Conservation (phyloP, 345 rosid genomes). For the Brassica nigra region DNA sequence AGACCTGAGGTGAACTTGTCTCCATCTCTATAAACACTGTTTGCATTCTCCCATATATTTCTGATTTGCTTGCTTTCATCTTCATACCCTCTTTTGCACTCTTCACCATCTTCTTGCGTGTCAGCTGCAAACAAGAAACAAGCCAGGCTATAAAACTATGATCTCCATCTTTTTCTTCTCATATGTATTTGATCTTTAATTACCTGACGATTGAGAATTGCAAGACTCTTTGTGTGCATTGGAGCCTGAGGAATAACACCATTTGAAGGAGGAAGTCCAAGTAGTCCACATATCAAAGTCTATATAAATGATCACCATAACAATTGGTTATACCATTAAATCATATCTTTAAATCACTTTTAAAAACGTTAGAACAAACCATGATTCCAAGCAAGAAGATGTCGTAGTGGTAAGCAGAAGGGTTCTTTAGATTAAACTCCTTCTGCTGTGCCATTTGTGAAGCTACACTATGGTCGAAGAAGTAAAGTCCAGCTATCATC, state of each 20-base stretch:
- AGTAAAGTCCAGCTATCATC: conserved; percentile 88
- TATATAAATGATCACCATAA: conserved; percentile 44
- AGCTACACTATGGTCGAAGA: conserved; percentile 91
- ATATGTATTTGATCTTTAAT: neutral
- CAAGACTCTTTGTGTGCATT: conserved; percentile 89
- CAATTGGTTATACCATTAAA: neutral
- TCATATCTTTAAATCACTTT: conserved; percentile 1
- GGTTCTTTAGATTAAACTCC: conserved; percentile 77
- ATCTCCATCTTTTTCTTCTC: neutral
- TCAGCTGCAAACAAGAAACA: conserved; percentile 45
- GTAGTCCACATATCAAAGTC: conserved; percentile 82
- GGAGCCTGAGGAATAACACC: conserved; percentile 94
- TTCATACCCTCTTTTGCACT: conserved; percentile 72
- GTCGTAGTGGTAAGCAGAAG: conserved; percentile 84
- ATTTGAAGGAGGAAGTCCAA: conserved; percentile 89
- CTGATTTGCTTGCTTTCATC: conserved; percentile 61
- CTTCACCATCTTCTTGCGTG: conserved; percentile 73
- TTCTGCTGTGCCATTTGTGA: conserved; percentile 86
- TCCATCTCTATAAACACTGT: conserved; percentile 57
- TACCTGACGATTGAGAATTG: conserved; percentile 74
- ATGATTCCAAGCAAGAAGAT: conserved; percentile 67
- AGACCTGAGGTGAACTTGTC: conserved; percentile 24
- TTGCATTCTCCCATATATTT: conserved; percentile 81
- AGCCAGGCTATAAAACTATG: neutral
- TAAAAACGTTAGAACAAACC: conserved; percentile 39